Percentiles rank a stretch among this genome's conserved stretches.
Conservation (phyloP, 805 yeast species). For the Kregervanrija fluxuum region DNA sequence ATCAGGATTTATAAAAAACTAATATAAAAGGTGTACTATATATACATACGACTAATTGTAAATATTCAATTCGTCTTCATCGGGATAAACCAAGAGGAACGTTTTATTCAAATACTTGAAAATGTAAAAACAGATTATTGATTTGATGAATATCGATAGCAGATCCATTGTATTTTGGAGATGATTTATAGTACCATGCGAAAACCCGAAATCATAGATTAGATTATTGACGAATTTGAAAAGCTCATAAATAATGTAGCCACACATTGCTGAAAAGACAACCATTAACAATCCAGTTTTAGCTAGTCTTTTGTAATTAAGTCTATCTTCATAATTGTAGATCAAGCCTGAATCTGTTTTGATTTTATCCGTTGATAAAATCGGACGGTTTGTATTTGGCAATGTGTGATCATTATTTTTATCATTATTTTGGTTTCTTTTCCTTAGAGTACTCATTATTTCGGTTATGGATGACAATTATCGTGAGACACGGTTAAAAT, state of each 20-base stretch:
- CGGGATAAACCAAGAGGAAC: slow-evolving; percentile 18
- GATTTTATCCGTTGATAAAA: slow-evolving; percentile 1
- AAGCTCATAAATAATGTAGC: slow-evolving; percentile 9
- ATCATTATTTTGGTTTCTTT: background rate
- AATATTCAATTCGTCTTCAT: slow-evolving; percentile 22
- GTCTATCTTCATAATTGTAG: slow-evolving; percentile 6
- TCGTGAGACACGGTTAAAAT: too few species aligned
- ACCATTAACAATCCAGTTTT: slow-evolving; percentile 16
- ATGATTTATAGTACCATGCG: background rate
- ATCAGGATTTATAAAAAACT: too few species aligned
- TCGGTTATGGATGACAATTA: too few species aligned
- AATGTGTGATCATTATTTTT: background rate
- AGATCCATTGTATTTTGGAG: slow-evolving; percentile 10
- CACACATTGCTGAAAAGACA: slow-evolving; percentile 5
- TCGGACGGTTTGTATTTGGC: background rate
- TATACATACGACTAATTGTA: slow-evolving; percentile 12
- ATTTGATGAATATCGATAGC: slow-evolving; percentile 12
- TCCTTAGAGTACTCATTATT: too few species aligned
- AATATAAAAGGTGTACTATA: too few species aligned
- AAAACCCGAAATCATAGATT: slow-evolving; percentile 3
- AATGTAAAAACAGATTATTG: slow-evolving; percentile 10
- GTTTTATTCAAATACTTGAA: slow-evolving; percentile 16
- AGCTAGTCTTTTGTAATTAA: slow-evolving; percentile 9
- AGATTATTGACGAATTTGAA: slow-evolving; percentile 10
- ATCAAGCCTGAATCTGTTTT: slow-evolving; percentile 3